phyloP scores from a whole-genome alignment of 179 eudicot species.

The Corrigiola litoralis region DNA sequence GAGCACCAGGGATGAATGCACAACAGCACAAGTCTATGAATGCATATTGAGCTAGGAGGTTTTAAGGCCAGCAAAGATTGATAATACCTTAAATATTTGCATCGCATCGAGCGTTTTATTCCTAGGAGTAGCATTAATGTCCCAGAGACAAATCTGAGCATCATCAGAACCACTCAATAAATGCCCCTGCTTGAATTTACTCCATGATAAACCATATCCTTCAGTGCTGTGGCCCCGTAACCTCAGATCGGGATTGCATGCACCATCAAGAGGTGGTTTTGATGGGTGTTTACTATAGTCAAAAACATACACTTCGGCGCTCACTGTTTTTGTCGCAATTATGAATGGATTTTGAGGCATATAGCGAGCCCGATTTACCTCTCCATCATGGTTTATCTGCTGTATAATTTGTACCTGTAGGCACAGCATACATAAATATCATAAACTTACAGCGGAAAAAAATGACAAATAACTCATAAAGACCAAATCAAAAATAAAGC shows the following conservation, averaged over 20 bases:
- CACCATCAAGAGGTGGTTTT: conserved; percentile 81
- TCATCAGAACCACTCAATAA: conserved; percentile 93
- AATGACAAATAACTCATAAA: too few species aligned
- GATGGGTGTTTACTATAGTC: conserved; percentile 93
- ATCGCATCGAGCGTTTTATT: conserved; percentile 73
- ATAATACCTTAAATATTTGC: conserved; percentile 78
- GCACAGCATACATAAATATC: neutral
- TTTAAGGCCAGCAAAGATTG: neutral
- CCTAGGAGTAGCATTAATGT: conserved; percentile 75
- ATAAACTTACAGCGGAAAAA: neutral
- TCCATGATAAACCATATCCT: conserved; percentile 96
- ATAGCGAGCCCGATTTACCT: conserved; percentile 88
- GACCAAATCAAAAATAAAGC: neutral
- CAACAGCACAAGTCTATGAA: neutral
- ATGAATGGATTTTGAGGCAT: conserved; percentile 87
- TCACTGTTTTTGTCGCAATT: conserved; percentile 84
- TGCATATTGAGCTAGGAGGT: neutral
- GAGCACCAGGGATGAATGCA: neutral
- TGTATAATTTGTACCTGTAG: conserved; percentile 86
- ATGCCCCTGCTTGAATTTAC: conserved; percentile 77
- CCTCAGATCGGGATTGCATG: conserved; percentile 86
- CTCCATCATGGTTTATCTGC: conserved; percentile 89
- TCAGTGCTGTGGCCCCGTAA: conserved; percentile 83
- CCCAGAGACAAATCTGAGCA: conserved; percentile 97
- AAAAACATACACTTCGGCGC: conserved; percentile 81